A percentile compares a stretch with the other conserved stretches of the same genome.
phyloP scores from a whole-genome alignment of 768 basidiomycete species.

The Gymnopilus junonius region DNA sequence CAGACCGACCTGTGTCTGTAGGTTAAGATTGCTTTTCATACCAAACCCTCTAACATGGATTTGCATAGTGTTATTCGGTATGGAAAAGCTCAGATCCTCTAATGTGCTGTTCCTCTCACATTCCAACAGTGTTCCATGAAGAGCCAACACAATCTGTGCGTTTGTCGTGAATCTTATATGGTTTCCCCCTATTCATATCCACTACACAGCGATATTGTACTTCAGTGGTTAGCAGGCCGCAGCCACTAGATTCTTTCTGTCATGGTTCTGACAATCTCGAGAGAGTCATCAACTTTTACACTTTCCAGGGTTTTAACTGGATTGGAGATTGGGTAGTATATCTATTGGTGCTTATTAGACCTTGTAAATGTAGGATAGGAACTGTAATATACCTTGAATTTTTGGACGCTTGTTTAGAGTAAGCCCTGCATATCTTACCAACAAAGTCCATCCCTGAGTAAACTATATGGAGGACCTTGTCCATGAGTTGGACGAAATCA shows the following conservation, averaged over 20 bases:
- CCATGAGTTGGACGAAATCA: too few species aligned
- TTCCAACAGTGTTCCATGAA: constrained; percentile 88
- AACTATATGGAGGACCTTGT: too few species aligned
- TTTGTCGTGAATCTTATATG: neutral
- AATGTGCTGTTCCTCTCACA: constrained; percentile 4
- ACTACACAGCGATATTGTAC: constrained; percentile 71
- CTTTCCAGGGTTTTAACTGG: neutral
- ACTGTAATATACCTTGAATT: constrained; percentile 2
- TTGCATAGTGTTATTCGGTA: constrained; percentile 77
- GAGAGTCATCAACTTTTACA: neutral
- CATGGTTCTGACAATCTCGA: neutral
- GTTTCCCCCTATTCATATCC: constrained; percentile 4
- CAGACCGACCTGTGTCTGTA: constrained; percentile 84
- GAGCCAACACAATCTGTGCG: constrained; percentile 90
- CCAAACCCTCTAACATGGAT: constrained; percentile 1
- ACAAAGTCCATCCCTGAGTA: too few species aligned
- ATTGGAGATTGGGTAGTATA: neutral
- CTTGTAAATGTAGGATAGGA: constrained; percentile 1
- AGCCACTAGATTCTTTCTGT: constrained; percentile 53
- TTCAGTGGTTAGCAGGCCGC: constrained; percentile 84
- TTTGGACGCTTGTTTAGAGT: neutral
- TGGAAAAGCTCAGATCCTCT: constrained; percentile 22
- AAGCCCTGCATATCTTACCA: too few species aligned
- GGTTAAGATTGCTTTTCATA: constrained; percentile 33
- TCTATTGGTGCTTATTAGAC: neutral